Percentiles rank a stretch among this genome's conserved stretches.
phyloP scores from a whole-genome alignment of 345 rosid genomes.

The Bruguiera gymnorhiza region DNA sequence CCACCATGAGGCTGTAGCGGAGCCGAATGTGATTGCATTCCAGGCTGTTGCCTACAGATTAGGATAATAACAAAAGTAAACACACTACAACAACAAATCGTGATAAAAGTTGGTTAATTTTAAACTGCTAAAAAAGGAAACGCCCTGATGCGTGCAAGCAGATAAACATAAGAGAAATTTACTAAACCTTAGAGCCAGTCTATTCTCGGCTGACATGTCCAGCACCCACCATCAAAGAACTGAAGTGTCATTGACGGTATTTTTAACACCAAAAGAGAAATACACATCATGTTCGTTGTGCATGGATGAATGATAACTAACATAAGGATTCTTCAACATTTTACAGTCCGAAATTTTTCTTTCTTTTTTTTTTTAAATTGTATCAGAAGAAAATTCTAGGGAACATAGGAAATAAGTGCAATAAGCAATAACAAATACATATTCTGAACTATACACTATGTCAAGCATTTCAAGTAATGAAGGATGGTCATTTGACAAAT shows the following conservation, averaged over 20 bases:
- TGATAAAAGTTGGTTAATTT: not conserved
- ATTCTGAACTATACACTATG: not conserved
- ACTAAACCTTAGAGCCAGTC: not conserved
- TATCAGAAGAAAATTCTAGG: not conserved
- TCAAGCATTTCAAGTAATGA: not conserved
- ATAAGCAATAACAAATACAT: no score
- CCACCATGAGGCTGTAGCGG: constrained; percentile 13
- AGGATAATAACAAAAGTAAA: not conserved
- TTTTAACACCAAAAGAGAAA: not conserved
- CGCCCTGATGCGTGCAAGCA: not conserved
- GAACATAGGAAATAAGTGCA: no score
- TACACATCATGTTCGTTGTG: not conserved
- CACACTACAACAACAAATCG: not conserved
- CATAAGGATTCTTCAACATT: not conserved
- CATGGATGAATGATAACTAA: not conserved
- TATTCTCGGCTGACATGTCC: not conserved
- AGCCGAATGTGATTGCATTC: constrained; percentile 23
- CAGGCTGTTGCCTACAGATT: constrained; percentile 18
- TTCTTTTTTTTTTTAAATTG: not conserved
- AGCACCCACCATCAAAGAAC: not conserved
- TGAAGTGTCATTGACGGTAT: not conserved
- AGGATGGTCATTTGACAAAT: not conserved
- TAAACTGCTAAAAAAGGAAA: not conserved
- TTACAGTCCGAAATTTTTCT: not conserved
- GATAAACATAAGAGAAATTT: not conserved